Evolutionary conservation across 352 stramenopile genomes (phyloP), one percentile per base, ranked within the genome.

Genomic region (Thalassiosira sp.): DNA sequence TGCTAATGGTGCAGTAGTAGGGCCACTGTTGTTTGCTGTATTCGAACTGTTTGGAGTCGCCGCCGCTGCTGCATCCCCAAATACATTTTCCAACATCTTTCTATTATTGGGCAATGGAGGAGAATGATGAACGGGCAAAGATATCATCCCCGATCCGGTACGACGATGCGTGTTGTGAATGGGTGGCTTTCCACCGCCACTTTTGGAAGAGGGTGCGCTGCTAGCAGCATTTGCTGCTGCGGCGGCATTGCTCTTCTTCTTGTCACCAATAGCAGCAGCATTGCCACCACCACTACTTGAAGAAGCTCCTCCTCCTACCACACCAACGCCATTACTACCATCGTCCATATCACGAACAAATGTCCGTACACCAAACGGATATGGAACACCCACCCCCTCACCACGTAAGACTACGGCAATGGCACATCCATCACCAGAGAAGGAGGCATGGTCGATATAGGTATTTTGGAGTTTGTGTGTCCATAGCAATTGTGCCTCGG

Each of bases 371-470:
- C 87, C 87, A 74, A 78, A 84, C 6, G 77, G 72, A 65, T 76
- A 84, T 0, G 72, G 76, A 1, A 79, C 73, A 18, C 72, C 72
- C 16, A 82, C 69, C 5, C 75, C 73, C 37, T 88, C 76, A 5
- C 82, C 67, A 8, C 68, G 18, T n/a, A 90, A 43, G 10, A 82
- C 80, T 7, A 84, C 40, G 8, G 80, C 88, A 57, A 93, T 81
- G n/a, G 79, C 74, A 51, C 81, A 75, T 58, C 81, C 88, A 60
- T 93, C 84, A 3, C 88, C 85, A n/a, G 81, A 87, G 5, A 93
- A 37, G 22, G 83, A 84, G 35, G 57, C 63, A 15, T 75, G 64
- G 10, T 76, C 46, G 37, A 86, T 77, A 0, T 58, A 46, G 16
- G 20, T 51, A 20, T 58, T 63, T 31, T 54, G 57, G 22, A 82